Base-by-base conservation (phyloP, 805 yeast species). In the Kodamaea leandrae region DNA sequence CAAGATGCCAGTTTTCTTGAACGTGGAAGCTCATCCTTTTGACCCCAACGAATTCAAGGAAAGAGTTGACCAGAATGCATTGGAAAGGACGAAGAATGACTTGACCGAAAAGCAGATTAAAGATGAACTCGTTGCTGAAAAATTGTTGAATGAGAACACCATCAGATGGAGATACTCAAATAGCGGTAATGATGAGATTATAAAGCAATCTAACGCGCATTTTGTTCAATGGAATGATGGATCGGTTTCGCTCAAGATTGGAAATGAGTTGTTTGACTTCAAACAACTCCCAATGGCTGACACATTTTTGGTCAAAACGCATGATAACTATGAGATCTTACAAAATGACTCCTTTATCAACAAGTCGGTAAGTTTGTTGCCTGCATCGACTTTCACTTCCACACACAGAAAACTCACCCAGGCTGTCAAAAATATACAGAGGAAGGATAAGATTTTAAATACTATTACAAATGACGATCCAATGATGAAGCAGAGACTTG, bases 171-270 rank as follows among this genome's bases (percentile, higher is more conserved):
- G 96, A 63, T 91, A 90, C 61, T 83, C 88, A 12, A 78, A 83
- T 44, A 82, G 80, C 45, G 77, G 76, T n/a, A 68, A 74, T 39
- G 82, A 80, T 32, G 88, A 83, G 46, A 79, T 90, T 49, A 77
- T 78, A 54, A 86, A 86, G 52, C 95, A 89, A 59, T 83, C 95
- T 7, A 93, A 93, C 57, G 82, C 96, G 4, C 87, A 90, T 56
- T 80, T 91, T 42, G 76, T 93, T 25, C 85, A 87, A 60, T 93
- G 99, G 99, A 83, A 85, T 42, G 98, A 93, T 63, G 99, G 99
- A 1, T 72, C 87, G 3, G 65, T 80, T 47, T 89, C 97, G 2
- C 68, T 93, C 51, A 90, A 87, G 55, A 66, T 93, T 27, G 99
- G 99, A 23, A 73, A 75, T 35, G 99, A 93, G 63, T 73, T 83